These are phyloP conservation scores for Daldinia childiae DNA, from an alignment of 495 filamentous ascomycete species.

Conservation along the genomic window DNA sequence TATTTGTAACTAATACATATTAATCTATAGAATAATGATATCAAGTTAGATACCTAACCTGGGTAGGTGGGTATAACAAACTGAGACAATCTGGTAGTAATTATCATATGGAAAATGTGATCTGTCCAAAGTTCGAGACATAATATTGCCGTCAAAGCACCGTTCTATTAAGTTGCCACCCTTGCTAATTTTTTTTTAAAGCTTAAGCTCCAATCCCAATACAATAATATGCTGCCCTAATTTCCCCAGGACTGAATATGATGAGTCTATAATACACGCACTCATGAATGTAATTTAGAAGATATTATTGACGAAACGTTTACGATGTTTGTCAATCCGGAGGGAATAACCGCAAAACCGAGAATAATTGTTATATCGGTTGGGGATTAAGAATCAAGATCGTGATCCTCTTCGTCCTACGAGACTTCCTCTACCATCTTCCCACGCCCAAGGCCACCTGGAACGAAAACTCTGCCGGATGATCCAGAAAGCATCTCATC, in stretches of 20 bases:
- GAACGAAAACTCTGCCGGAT: conserved; percentile 68
- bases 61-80: background rate
- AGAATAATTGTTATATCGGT: background rate
- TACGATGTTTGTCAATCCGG: background rate
- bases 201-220: background rate
- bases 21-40: background rate
- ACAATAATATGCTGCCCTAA: background rate
- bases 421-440: conserved; percentile 59
- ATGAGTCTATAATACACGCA: background rate
- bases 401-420: conserved; percentile 17
- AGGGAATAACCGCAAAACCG: background rate
- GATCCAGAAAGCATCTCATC: conserved; percentile 81
- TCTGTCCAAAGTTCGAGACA: background rate
- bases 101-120: background rate
- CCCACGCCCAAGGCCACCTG: conserved; percentile 41
- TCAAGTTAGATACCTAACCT: background rate
- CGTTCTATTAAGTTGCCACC: background rate
- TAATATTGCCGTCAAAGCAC: background rate
- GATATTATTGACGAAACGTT: background rate
- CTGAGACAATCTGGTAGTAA: too few species aligned
- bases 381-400: background rate
- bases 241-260: background rate
- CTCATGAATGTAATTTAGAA: background rate
- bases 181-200: background rate
- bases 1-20: background rate